phyloP scores from a whole-genome alignment of 805 yeast species.

The Millerago galiae region DNA sequence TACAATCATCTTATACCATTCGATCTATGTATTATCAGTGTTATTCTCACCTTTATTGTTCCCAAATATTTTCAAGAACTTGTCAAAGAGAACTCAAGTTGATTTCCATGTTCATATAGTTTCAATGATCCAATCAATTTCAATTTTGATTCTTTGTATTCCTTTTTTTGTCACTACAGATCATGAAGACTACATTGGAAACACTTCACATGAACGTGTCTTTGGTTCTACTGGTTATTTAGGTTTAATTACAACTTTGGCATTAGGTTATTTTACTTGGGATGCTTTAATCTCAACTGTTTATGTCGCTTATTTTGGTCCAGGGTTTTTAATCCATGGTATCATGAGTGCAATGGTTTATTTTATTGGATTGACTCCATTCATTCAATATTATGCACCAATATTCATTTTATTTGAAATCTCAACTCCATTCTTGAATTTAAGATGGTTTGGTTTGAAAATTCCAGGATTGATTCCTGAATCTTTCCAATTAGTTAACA shows the following conservation, averaged over 20 bases:
- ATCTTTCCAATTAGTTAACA: conserved; percentile 50
- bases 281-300: conserved; percentile 57
- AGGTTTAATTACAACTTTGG: conserved; percentile 57
- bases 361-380: conserved; percentile 54
- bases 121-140: conserved; percentile 73
- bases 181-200: neutral
- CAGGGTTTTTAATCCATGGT: conserved; percentile 73
- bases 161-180: conserved; percentile 2
- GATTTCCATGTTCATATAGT: conserved; percentile 86
- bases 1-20: conserved; percentile 25
- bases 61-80: conserved; percentile 15
- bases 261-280: conserved; percentile 83
- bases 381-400: conserved; percentile 66
- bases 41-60: conserved; percentile 19
- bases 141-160: conserved; percentile 44
- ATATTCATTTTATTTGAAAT: conserved; percentile 72
- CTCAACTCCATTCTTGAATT: conserved; percentile 81
- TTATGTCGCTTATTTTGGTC: conserved; percentile 57
- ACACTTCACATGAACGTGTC: conserved; percentile 37
- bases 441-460: conserved; percentile 76
- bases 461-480: conserved; percentile 57
- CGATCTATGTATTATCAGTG: conserved; percentile 20
- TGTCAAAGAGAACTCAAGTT: conserved; percentile 40
- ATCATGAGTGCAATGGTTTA: conserved; percentile 67
- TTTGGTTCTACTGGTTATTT: conserved; percentile 64